phyloP scores from a whole-genome alignment of 306 rosid genomes.

The Adenanthera pavonina region DNA sequence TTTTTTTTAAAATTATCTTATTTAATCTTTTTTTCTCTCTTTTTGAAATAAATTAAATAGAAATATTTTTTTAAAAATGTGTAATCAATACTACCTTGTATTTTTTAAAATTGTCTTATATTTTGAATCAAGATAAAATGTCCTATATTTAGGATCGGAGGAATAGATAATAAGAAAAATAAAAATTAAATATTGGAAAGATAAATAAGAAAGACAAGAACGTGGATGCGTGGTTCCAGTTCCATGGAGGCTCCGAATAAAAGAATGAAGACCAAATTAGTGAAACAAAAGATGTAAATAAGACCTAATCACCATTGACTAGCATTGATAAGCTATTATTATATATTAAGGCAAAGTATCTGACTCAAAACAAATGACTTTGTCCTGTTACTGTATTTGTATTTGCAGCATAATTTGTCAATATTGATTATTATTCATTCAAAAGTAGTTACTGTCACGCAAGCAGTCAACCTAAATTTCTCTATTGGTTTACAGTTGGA shows the following conservation, averaged over 20 bases:
- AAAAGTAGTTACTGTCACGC: not conserved
- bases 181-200: not conserved
- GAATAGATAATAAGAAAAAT: too few species aligned
- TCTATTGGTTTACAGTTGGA: constrained; percentile 9
- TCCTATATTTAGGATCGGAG: too few species aligned
- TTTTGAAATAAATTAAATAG: too few species aligned
- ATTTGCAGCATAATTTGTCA: not conserved
- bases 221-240: constrained; percentile 33
- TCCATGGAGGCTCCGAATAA: not conserved
- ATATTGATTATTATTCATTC: not conserved
- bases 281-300: not conserved
- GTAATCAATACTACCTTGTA: too few species aligned
- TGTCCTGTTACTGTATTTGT: not conserved
- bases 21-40: too few species aligned
- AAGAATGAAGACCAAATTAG: not conserved
- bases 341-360: not conserved
- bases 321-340: not conserved
- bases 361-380: not conserved
- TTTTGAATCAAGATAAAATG: too few species aligned
- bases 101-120: too few species aligned
- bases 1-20: too few species aligned
- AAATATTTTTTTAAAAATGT: too few species aligned
- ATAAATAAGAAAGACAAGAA: constrained; percentile 17
- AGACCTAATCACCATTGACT: not conserved
- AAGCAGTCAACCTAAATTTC: not conserved